Base-by-base conservation (phyloP, 441 rosid genomes). In the Arabidopsis lyrata region DNA sequence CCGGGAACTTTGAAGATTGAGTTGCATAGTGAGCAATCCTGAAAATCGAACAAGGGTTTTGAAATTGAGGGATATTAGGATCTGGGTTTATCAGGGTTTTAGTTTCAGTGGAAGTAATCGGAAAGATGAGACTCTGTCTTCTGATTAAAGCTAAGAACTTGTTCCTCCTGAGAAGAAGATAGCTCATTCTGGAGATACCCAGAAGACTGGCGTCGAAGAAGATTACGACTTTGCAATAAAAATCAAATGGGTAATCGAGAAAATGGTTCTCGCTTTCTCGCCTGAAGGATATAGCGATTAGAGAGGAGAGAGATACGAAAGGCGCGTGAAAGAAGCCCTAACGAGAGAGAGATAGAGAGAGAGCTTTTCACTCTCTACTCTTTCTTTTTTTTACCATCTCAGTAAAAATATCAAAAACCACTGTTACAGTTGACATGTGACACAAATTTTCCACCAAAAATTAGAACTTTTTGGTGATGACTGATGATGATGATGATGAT, bases 1-100 rank as follows among this genome's bases (percentile, higher is more conserved):
- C 98, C 1, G 91, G 88, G 77, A 84, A 91, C 74, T 91, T 91
- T 6, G 87, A 81, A 58, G 92, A 76, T 52, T 81, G 83, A 34
- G 89, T 84, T 66, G 93, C 89, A 73, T 84, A 85, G 39, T 71
- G 78, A 24, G 80, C 50, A 44, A 55, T 49, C 15, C 47, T 54
- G 5, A 50, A 71, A 80, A 73, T 77, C 53, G 80, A 72, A 8
- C 3, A 65, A 47, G 79, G 81, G 75, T 70, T 61, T 42, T 53
- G 78, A 16, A 54, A 54, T 44, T 49, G 75, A 1, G 48, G 77
- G 75, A 44, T 79, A 44, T 35, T 63, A 71, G 75, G 16, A 78
- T 35, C 58, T 61, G 79, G 83, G 83, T 73, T 76, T 78, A 49
- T 53, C 13, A 31, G 62, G 78, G 83, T 59, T 82, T 69, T 77